Evolutionary conservation across 202 grass and related monocot species (phyloP).

Genomic region (Eragrostis tef): DNA sequence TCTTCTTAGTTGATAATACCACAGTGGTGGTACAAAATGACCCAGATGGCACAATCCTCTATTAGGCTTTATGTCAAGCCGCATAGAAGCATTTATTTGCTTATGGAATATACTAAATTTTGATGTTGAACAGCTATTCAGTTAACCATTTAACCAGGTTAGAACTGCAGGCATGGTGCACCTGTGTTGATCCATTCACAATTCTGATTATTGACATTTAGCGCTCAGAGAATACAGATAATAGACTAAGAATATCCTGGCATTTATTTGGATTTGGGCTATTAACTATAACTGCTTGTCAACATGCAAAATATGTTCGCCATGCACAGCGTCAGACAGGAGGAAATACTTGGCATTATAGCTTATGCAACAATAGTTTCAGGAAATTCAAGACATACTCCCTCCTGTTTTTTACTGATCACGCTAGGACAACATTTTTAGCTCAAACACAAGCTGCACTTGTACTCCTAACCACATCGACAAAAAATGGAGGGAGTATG

Average conservation of each 20-base stretch:
- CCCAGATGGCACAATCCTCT: background rate
- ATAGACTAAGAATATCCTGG: background rate
- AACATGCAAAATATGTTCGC: background rate
- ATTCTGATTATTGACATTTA: background rate
- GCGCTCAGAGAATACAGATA: background rate
- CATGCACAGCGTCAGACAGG: background rate
- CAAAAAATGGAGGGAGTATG: no score
- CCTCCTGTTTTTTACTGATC: no score
- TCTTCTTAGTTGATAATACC: slow-evolving; percentile 1
- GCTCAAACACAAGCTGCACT: no score
- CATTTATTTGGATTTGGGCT: background rate
- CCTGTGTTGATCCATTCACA: slow-evolving; percentile 8
- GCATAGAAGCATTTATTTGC: background rate
- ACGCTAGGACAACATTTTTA: no score
- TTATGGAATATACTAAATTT: background rate
- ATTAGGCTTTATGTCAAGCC: background rate
- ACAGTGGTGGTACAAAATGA: background rate
- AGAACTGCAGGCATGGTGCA: background rate
- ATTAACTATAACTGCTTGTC: slow-evolving; percentile 12
- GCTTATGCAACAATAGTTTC: background rate
- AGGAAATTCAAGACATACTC: no score
- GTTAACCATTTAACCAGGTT: background rate
- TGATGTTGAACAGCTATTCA: background rate
- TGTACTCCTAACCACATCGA: no score
- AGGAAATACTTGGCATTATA: background rate